phyloP scores from a whole-genome alignment of 495 filamentous ascomycete species.

The Neurospora sp. region DNA sequence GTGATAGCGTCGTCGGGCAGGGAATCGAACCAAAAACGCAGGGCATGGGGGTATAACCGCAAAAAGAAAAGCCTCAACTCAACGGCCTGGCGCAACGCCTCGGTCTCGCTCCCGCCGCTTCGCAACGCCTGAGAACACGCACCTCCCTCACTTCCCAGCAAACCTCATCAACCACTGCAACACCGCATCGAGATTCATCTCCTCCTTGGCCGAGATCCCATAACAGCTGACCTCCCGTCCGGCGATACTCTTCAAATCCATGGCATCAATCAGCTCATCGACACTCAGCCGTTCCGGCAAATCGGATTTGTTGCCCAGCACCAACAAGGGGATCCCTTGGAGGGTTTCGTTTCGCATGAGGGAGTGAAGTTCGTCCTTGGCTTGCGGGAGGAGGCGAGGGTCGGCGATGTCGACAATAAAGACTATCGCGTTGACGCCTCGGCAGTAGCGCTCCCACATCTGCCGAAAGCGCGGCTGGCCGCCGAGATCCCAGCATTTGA shows the following conservation, averaged over 20 bases:
- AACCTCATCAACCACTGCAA: slow-evolving; percentile 93
- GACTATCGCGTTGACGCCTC: slow-evolving; percentile 94
- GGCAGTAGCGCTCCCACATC: slow-evolving; percentile 99
- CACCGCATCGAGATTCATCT: slow-evolving; percentile 96
- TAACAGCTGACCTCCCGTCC: slow-evolving; percentile 97
- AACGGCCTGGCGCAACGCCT: neutral
- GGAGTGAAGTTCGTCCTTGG: slow-evolving; percentile 82
- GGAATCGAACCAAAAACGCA: neutral
- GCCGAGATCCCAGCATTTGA: slow-evolving; percentile 98
- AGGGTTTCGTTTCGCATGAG: slow-evolving; percentile 78
- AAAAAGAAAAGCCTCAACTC: slow-evolving; percentile 2
- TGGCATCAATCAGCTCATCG: slow-evolving; percentile 86
- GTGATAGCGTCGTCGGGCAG: neutral
- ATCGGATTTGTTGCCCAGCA: slow-evolving; percentile 96
- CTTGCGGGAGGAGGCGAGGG: slow-evolving; percentile 65
- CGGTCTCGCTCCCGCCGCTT: neutral
- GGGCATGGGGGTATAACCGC: slow-evolving; percentile 7
- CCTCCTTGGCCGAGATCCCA: slow-evolving; percentile 95
- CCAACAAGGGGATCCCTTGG: slow-evolving; percentile 86
- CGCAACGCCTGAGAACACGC: neutral
- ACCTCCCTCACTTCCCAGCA: slow-evolving; percentile 44
- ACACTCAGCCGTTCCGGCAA: slow-evolving; percentile 78
- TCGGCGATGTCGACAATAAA: slow-evolving; percentile 89
- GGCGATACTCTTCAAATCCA: slow-evolving; percentile 82
- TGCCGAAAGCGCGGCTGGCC: slow-evolving; percentile 94